Percentiles rank a stretch among this genome's conserved stretches.
These are phyloP conservation scores for Chaetomium globosum DNA, from an alignment of 2,329 filamentous ascomycete genomes.

Conservation along the genomic window DNA sequence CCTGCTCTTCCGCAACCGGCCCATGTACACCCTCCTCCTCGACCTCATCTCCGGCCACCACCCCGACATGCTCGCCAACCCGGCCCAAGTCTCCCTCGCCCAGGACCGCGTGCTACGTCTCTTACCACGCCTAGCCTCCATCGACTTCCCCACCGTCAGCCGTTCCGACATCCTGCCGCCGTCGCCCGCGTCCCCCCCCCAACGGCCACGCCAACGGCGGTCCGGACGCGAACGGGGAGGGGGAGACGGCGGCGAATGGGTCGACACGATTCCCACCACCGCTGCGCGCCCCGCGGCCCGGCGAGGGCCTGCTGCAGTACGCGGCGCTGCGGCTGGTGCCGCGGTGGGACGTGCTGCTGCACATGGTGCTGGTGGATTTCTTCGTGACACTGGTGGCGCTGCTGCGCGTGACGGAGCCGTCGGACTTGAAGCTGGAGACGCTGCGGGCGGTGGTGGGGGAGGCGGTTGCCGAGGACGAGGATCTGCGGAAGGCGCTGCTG, in stretches of 20 bases:
- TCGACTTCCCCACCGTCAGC: constrained; percentile 50
- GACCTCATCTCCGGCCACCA: constrained; percentile 43
- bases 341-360: constrained; percentile 53
- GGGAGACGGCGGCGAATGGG: background rate
- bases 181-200: constrained; percentile 19
- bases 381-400: constrained; percentile 55
- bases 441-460: constrained; percentile 47
- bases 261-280: background rate
- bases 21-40: constrained; percentile 52
- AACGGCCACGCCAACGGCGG: constrained; percentile 28
- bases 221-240: background rate
- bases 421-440: constrained; percentile 42
- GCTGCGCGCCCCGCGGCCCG: constrained; percentile 36
- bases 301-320: constrained; percentile 53
- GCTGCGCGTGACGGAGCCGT: constrained; percentile 46
- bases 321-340: constrained; percentile 57
- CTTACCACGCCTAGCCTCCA: constrained; percentile 52
- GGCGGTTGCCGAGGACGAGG: constrained; percentile 46
- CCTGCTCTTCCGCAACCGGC: constrained; percentile 52
- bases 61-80: constrained; percentile 35
- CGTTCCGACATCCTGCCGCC: constrained; percentile 42
- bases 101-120: constrained; percentile 58
- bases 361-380: constrained; percentile 56
- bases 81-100: constrained; percentile 52
- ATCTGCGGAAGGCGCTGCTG: constrained; percentile 46